Evolutionary conservation across 2,329 filamentous ascomycete species (phyloP), one percentile per base, ranked within the genome.

Genomic region (Ampelomyces quisqualis): DNA sequence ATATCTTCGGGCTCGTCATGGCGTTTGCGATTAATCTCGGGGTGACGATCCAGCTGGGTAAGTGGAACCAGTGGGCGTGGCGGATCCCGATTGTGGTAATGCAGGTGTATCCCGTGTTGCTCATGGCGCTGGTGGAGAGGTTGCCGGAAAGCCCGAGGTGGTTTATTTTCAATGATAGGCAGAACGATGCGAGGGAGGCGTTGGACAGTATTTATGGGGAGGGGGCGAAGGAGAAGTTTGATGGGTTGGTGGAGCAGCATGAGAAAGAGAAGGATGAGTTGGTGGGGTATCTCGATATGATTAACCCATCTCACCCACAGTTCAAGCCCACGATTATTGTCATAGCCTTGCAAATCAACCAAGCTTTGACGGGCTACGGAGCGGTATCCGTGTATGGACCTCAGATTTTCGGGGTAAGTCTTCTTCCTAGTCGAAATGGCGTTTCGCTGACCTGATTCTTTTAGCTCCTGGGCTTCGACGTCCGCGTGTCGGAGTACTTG

Each of bases 341-440:
- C 0, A 69, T 83, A 33, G 82, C 83, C 79, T 78, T 79, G 1
- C 79, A 84, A 58, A 62, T 82, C 51, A 82, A 82, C 51, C 80
- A 83, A 59, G 77, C 77, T 0, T 61, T 80, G 34, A 80, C 77
- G 0, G 77, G 77, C 3, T 81, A 80, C 39, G 78, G 78, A 2
- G 80, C 80, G 0, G 77, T 84, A 2, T 79, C 75, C 13, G 79
- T 83, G 2, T 83, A 83, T 43, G 80, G 80, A 0, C 79, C 79
- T 2, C 80, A 83, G 49, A 82, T 83, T 38, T 83, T 83, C 58
- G 74, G 80, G 38, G 63, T 64, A 47, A 50, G 56, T 46, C 8
- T 14, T 20, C 5, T 18, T 9, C 1, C 29, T 18, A 6, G 3
- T 20, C 26, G 4, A 23, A n/a, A 20, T 10, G 2, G 3, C n/a